Percentiles rank a stretch among this genome's conserved stretches.
Conservation (phyloP, 345 rosid species). For the Syzygium jambos region DNA sequence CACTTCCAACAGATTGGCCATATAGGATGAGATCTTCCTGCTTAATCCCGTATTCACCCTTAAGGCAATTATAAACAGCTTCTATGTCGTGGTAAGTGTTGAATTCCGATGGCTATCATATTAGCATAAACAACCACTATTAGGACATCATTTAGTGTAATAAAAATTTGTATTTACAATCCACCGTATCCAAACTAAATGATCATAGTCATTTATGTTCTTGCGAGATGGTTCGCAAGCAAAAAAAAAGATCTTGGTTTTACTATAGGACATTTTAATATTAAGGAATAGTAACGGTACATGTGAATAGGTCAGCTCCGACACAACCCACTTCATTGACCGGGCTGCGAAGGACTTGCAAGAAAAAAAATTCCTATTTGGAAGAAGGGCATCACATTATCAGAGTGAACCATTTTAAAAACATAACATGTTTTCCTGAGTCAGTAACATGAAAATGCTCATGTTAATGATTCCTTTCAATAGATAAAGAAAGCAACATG, state of each 20-base stretch:
- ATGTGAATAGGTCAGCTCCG: background rate
- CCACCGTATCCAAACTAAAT: background rate
- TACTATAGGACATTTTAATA: background rate
- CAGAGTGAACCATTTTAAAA: background rate
- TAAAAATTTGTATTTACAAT: background rate
- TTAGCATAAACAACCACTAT: background rate
- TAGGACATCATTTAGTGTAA: background rate
- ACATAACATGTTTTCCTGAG: background rate
- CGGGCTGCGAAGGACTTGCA: background rate
- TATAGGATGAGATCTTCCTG: constrained; percentile 84
- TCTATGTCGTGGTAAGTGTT: constrained; percentile 94
- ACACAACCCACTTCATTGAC: background rate
- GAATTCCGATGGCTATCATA: constrained; percentile 73
- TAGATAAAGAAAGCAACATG: background rate
- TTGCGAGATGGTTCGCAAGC: background rate
- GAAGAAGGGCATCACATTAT: background rate
- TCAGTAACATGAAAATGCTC: background rate
- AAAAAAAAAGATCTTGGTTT: background rate
- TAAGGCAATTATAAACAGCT: constrained; percentile 77
- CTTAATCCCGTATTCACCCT: constrained; percentile 53
- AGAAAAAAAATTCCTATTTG: background rate
- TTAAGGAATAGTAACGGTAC: background rate
- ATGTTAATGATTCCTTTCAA: background rate
- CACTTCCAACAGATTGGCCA: constrained; percentile 98
- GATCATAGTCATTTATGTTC: background rate